Base-by-base conservation (phyloP, 305 asterid species). In the Fraxinus baroniana region DNA sequence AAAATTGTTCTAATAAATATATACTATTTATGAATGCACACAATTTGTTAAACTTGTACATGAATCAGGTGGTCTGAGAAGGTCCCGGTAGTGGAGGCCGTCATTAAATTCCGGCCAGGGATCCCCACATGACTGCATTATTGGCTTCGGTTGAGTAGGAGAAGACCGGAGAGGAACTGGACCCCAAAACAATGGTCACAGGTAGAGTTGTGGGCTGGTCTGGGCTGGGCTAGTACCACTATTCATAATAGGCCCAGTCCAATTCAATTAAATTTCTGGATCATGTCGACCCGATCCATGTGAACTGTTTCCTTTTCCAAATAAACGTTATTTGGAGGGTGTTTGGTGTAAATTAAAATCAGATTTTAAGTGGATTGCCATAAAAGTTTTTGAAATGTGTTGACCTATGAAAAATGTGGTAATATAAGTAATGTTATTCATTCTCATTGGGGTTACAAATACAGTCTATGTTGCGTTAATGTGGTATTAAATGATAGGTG, bases 21-120 rank as follows among this genome's bases (percentile, higher is more conserved):
- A 44, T 17, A 4, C 41, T 24, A 20, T n/a, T 12, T 44, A 36
- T 57, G 37, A 13, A 37, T 9, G 60, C 26, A 20, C 28, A 44
- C 44, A 72, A 73, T 17, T 77, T 57, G 80, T 78, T 7, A 41
- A 68, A 78, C 30, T 66, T 10, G 26, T 84, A 93, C 97, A 97
- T 57, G 93, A 86, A 79, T 93, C 92, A 64, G 88, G 55, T 46
- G 86, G 76, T 66, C 91, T 90, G 87, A 91, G 52, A 20, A 83
- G 82, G 85, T 94, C 98, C 26, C 85, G 88, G 87, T 93, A 94
- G 20, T 86, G 83, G 68, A 96, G 86, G 22, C 98, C 98, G 80
- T 87, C 92, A 86, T 94, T 96, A 74, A 79, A 88, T 62, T 92
- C 90, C 55, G 97, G 97, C 99, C 99, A 96, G 5, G 92, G 88